phyloP scores from a whole-genome alignment of 73 alveolate genomes.

The Tetrahymena thermophila region DNA sequence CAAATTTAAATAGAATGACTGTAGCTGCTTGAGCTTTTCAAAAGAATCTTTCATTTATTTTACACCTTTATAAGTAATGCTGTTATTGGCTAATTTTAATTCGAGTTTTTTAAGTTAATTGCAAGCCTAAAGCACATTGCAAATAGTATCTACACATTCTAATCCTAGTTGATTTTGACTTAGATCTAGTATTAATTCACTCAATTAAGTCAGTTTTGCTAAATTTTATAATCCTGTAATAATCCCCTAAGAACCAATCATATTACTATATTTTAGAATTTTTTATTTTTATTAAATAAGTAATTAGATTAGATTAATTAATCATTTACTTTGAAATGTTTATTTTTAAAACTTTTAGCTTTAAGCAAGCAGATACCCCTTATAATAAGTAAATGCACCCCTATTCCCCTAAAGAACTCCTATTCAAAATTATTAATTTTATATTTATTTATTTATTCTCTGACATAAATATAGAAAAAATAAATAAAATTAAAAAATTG shows the following conservation, averaged over 20 bases:
- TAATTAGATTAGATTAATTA: too few species aligned
- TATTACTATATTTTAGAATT: not conserved
- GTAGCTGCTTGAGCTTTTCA: not conserved
- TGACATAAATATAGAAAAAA: too few species aligned
- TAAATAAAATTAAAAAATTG: too few species aligned
- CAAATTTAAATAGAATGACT: not conserved
- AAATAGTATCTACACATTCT: not conserved
- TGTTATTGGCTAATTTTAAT: not conserved
- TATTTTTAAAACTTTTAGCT: not conserved
- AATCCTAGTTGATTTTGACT: not conserved
- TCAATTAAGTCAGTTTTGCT: not conserved
- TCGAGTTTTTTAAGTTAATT: not conserved
- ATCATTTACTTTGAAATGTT: not conserved
- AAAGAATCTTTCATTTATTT: not conserved
- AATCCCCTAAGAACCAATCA: not conserved
- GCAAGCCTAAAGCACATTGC: not conserved
- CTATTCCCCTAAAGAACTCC: not conserved
- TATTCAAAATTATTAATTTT: not conserved
- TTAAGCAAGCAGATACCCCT: not conserved
- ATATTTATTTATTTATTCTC: too few species aligned
- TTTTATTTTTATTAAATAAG: not conserved
- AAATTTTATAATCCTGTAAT: not conserved
- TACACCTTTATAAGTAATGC: not conserved
- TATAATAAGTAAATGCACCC: not conserved
- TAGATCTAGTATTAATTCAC: not conserved